Percentiles rank a stretch among this genome's conserved stretches.
Conservation (phyloP, 225 moss, liverwort and hornwort species). For the Straminergon stramineum region DNA sequence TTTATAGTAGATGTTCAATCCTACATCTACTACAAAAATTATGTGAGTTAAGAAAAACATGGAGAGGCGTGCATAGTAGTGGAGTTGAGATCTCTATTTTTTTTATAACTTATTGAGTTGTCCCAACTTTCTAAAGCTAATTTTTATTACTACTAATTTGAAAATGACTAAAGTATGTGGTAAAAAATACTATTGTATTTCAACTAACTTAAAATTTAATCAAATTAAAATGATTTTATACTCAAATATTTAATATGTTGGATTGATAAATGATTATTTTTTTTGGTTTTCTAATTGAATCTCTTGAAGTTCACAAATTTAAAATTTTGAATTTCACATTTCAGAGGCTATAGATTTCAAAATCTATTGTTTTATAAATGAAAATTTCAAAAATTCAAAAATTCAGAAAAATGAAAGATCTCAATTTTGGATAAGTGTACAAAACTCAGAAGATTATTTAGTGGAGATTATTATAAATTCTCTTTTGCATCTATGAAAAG, state of each 20-base stretch:
- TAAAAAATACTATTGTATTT: not conserved
- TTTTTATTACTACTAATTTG: not conserved
- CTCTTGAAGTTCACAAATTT: too few relatives aligned
- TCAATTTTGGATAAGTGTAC: not conserved
- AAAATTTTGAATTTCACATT: not conserved
- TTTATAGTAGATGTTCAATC: not conserved
- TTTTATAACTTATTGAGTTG: not conserved
- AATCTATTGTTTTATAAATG: not conserved
- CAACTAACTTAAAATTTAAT: not conserved
- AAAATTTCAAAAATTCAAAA: not conserved
- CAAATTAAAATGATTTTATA: not conserved
- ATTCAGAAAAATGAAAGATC: not conserved
- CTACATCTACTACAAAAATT: not conserved
- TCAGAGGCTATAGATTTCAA: not conserved
- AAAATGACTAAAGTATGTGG: not conserved
- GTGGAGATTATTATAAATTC: not conserved
- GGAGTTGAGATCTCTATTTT: accelerated
- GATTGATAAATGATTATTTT: not conserved
- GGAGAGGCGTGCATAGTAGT: accelerated
- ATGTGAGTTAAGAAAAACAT: accelerated
- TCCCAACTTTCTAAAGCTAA: not conserved
- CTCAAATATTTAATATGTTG: not conserved
- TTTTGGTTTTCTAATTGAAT: not conserved
- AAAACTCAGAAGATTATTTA: not conserved
- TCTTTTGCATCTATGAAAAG: not conserved